phyloP scores from a whole-genome alignment of 78 protist genomes.

The Speleostelium caveatum region DNA sequence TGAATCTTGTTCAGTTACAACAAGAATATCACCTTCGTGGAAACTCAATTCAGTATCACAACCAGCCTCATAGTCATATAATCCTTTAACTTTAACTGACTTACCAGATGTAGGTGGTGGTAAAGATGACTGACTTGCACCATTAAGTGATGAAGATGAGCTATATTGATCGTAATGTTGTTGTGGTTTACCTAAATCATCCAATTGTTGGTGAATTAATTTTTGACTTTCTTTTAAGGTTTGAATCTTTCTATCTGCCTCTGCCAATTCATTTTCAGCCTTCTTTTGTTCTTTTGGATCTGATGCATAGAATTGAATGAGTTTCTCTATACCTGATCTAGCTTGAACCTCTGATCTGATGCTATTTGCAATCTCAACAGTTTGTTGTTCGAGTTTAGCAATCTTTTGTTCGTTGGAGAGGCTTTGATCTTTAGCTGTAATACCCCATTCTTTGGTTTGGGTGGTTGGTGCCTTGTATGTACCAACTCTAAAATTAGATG shows the following conservation, averaged over 20 bases:
- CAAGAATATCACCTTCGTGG: slow-evolving; percentile 72
- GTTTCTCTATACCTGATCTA: slow-evolving; percentile 60
- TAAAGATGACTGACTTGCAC: neutral
- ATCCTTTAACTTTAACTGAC: slow-evolving; percentile 36
- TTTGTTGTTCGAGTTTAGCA: slow-evolving; percentile 69
- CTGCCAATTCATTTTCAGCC: slow-evolving; percentile 70
- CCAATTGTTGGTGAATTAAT: slow-evolving; percentile 43
- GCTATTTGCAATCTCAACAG: slow-evolving; percentile 29
- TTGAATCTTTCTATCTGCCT: slow-evolving; percentile 52
- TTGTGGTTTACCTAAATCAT: slow-evolving; percentile 41
- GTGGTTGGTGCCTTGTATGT: slow-evolving; percentile 46
- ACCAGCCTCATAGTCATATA: slow-evolving; percentile 72
- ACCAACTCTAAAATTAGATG: slow-evolving; percentile 42
- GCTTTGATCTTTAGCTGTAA: slow-evolving; percentile 37
- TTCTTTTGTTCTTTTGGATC: slow-evolving; percentile 83
- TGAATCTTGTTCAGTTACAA: slow-evolving; percentile 63
- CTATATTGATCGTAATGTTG: neutral
- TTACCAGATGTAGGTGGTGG: neutral
- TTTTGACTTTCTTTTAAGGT: slow-evolving; percentile 36
- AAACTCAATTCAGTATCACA: slow-evolving; percentile 73
- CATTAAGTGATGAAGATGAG: neutral
- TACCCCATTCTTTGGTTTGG: slow-evolving; percentile 75
- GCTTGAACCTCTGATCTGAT: slow-evolving; percentile 66
- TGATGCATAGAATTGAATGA: slow-evolving; percentile 73
- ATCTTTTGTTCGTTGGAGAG: slow-evolving; percentile 26